phyloP scores from a whole-genome alignment of 1,139 yeast genomes.

The Geotrichum fermentans region DNA sequence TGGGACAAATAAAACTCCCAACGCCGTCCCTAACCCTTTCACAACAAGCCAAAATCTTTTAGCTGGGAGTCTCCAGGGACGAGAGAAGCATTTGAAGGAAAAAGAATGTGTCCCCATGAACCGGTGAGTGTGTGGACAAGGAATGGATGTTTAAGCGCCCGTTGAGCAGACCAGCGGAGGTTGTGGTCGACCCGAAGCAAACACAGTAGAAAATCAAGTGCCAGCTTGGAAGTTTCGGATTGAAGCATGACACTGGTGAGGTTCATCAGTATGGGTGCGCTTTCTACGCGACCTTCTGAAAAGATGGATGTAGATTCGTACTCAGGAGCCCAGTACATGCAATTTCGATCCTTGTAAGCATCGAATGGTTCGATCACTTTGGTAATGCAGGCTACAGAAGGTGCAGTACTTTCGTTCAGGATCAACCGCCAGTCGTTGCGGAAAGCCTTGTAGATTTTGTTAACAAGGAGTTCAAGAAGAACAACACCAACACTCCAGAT shows the following conservation, averaged over 20 bases:
- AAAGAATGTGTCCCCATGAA: constrained; percentile 22
- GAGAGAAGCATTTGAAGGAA: constrained; percentile 1
- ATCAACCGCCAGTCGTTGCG: constrained; percentile 22
- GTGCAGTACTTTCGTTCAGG: constrained; percentile 11
- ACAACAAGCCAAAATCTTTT: constrained; percentile 9
- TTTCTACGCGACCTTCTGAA: constrained; percentile 12
- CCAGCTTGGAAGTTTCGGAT: constrained; percentile 12
- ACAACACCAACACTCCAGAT: constrained; percentile 31
- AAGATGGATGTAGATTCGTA: constrained; percentile 13
- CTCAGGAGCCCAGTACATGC: constrained; percentile 23
- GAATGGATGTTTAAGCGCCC: constrained; percentile 58
- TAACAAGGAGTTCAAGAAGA: constrained; percentile 27
- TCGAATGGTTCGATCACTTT: constrained; percentile 27
- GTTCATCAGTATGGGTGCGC: constrained; percentile 14
- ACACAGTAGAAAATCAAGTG: constrained; percentile 23
- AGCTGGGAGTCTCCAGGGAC: constrained; percentile 11
- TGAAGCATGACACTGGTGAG: constrained; percentile 14
- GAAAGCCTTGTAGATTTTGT: constrained; percentile 21
- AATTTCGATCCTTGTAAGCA: constrained; percentile 21
- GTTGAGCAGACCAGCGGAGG: constrained; percentile 74
- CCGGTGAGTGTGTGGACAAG: constrained; percentile 23
- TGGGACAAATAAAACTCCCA: constrained; percentile 11
- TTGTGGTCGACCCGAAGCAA: constrained; percentile 69
- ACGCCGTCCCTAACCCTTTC: constrained; percentile 12
- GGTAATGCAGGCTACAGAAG: constrained; percentile 21